phyloP scores from a whole-genome alignment of 2,329 filamentous ascomycete genomes.

The Talaromyces sp. region DNA sequence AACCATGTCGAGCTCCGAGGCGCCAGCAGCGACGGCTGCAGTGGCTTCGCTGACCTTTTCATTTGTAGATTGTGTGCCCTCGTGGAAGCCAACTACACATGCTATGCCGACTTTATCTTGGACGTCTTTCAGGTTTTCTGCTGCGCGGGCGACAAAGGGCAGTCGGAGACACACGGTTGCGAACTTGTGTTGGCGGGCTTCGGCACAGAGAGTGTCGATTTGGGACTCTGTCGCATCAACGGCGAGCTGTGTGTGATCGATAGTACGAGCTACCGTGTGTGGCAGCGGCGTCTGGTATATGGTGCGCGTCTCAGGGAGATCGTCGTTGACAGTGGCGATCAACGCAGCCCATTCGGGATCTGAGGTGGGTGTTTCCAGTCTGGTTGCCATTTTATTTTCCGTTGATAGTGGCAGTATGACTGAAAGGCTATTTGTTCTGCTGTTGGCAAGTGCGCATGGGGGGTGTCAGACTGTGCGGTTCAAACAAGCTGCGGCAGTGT shows the following conservation, averaged over 20 bases:
- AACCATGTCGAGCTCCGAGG: constrained; percentile 55
- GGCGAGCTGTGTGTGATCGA: constrained; percentile 40
- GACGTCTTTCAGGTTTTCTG: constrained; percentile 39
- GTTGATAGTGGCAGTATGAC: background rate
- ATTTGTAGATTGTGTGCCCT: constrained; percentile 50
- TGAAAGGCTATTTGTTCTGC: background rate
- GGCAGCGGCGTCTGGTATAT: constrained; percentile 21
- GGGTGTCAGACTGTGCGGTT: background rate
- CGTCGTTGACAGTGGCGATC: constrained; percentile 21
- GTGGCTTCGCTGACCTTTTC: constrained; percentile 49
- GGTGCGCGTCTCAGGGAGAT: constrained; percentile 19
- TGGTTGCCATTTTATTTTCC: constrained; percentile 7
- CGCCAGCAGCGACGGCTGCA: constrained; percentile 46
- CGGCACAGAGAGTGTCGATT: constrained; percentile 51
- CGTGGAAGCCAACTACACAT: constrained; percentile 56
- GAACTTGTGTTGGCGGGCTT: constrained; percentile 43
- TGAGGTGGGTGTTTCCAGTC: constrained; percentile 17
- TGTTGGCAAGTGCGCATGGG: background rate
- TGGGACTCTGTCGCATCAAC: constrained; percentile 41
- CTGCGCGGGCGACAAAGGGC: constrained; percentile 47
- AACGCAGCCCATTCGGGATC: constrained; percentile 29
- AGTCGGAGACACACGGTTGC: constrained; percentile 54
- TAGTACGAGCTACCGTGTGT: constrained; percentile 26
- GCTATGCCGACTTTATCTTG: constrained; percentile 44
- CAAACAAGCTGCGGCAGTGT: background rate